A percentile compares a stretch with the other conserved stretches of the same genome.
phyloP scores from a whole-genome alignment of 169 alveolate species.

The Eimeria sp. region DNA sequence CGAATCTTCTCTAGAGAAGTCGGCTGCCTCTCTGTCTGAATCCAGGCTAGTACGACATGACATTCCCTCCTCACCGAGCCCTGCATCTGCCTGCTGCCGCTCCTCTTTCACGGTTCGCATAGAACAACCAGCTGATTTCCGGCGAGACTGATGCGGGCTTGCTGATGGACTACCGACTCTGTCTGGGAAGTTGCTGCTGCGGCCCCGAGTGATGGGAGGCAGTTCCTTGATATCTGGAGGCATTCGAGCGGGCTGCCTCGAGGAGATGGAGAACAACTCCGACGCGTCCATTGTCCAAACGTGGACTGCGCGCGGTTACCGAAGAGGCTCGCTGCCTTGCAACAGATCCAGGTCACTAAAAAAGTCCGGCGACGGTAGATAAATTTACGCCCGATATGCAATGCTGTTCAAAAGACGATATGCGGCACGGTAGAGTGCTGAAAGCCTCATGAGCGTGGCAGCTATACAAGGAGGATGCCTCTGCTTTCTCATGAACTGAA shows the following conservation, averaged over 20 bases:
- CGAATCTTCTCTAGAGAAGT: background rate
- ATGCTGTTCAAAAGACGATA: background rate
- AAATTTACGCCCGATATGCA: background rate
- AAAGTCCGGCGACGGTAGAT: background rate
- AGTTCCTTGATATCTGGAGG: constrained; percentile 75
- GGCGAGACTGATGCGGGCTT: constrained; percentile 59
- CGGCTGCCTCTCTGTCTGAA: constrained; percentile 7
- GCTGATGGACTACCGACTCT: constrained; percentile 54
- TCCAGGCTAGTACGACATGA: background rate
- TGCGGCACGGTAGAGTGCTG: background rate
- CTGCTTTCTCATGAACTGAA: background rate
- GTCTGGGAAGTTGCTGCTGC: constrained; percentile 60
- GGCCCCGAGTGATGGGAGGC: constrained; percentile 74
- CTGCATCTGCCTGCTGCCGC: constrained; percentile 42
- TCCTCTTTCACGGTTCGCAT: constrained; percentile 73
- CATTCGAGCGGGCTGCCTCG: constrained; percentile 79
- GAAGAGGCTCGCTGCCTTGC: background rate
- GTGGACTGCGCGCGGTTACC: constrained; percentile 50
- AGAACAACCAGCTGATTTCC: constrained; percentile 72
- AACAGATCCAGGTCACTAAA: background rate
- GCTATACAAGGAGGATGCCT: background rate
- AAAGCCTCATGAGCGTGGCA: background rate
- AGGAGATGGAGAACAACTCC: constrained; percentile 64
- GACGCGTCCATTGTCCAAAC: constrained; percentile 66
- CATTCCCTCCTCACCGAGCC: background rate